These are phyloP conservation scores for Erodium texanum DNA, from an alignment of 441 rosid genomes.

Conservation along the genomic window DNA sequence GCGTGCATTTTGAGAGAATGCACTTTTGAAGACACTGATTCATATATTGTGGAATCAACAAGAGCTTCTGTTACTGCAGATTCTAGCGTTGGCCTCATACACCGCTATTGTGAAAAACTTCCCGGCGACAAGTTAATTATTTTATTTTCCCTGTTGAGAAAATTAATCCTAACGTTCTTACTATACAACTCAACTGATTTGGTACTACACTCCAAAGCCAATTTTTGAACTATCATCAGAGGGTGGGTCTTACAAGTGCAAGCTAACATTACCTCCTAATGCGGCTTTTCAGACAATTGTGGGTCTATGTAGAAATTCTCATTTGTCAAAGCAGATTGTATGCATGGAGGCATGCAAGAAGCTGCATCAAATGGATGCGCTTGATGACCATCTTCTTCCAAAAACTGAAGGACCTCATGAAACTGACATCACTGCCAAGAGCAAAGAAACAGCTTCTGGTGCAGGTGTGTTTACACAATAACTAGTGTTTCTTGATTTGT, in stretches of 20 bases:
- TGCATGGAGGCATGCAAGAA: constrained; percentile 68
- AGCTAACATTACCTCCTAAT: too few species aligned
- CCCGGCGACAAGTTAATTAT: constrained; percentile 41
- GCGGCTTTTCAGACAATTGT: too few species aligned
- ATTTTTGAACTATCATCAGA: too few species aligned
- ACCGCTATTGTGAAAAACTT: constrained; percentile 39
- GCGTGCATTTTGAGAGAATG: constrained; percentile 28
- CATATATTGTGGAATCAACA: constrained; percentile 37
- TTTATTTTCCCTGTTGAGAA: too few species aligned
- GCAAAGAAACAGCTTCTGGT: constrained; percentile 41
- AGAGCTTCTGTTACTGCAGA: constrained; percentile 52
- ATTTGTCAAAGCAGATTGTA: constrained; percentile 47
- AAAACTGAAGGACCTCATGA: constrained; percentile 27
- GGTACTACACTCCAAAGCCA: too few species aligned
- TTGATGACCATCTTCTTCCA: constrained; percentile 42
- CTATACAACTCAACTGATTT: too few species aligned
- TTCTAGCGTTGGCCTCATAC: constrained; percentile 43
- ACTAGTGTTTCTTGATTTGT: background rate
- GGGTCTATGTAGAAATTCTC: constrained; percentile 32
- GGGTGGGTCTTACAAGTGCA: too few species aligned
- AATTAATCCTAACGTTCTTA: too few species aligned
- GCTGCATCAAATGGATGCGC: constrained; percentile 53
- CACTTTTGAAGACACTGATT: constrained; percentile 24
- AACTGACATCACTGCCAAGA: constrained; percentile 21
- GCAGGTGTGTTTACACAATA: constrained; percentile 37